Conservation (phyloP, 495 filamentous ascomycete genomes). For the Neurospora sp. region DNA sequence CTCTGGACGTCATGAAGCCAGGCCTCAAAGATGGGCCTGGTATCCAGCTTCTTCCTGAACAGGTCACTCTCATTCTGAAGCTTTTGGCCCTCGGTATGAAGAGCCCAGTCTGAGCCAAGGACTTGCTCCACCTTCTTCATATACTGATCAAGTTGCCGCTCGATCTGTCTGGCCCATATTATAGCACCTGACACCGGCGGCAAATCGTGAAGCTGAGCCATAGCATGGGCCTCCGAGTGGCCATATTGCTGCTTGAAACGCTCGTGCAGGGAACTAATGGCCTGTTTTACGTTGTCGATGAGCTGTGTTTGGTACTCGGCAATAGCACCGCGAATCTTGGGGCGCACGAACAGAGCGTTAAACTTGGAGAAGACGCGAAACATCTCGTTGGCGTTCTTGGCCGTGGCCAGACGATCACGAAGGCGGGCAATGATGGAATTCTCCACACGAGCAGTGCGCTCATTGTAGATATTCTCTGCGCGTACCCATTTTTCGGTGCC, state of each 20-base stretch:
- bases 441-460: slow-evolving; percentile 89
- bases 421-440: slow-evolving; percentile 97
- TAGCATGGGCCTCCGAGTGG: slow-evolving; percentile 91
- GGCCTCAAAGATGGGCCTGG: slow-evolving; percentile 81
- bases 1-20: slow-evolving; percentile 85
- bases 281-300: slow-evolving; percentile 92
- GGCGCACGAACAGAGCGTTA: slow-evolving; percentile 94
- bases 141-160: slow-evolving; percentile 84
- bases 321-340: slow-evolving; percentile 95
- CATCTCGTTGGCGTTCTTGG: slow-evolving; percentile 97
- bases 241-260: slow-evolving; percentile 98
- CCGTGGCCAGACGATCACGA: slow-evolving; percentile 84
- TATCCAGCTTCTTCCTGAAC: slow-evolving; percentile 94
- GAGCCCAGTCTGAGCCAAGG: slow-evolving; percentile 81
- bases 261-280: slow-evolving; percentile 86
- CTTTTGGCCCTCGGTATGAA: slow-evolving; percentile 92
- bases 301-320: slow-evolving; percentile 94
- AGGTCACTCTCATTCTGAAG: slow-evolving; percentile 76
- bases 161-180: slow-evolving; percentile 94
- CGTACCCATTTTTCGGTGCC: slow-evolving; percentile 85
- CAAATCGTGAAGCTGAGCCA: slow-evolving; percentile 92
- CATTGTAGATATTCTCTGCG: slow-evolving; percentile 91
- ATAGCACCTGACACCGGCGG: slow-evolving; percentile 94
- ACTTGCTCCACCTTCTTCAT: slow-evolving; percentile 98
- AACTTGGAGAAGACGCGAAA: slow-evolving; percentile 99